Evolutionary conservation across 164 flowering plant genomes (phyloP).

Genomic region (Hamamelis virginiana): DNA sequence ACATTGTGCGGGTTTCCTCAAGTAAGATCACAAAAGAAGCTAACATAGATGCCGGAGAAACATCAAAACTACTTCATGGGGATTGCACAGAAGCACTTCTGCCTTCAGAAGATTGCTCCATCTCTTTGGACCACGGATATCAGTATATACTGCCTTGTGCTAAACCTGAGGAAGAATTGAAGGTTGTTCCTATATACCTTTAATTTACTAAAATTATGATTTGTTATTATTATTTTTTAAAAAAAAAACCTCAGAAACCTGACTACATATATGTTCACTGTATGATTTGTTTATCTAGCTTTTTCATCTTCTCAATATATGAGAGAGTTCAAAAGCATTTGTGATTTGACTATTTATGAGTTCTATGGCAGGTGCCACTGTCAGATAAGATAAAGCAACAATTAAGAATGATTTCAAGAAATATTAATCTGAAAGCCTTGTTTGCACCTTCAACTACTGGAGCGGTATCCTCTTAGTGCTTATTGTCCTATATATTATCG

Average conservation of each 20-base stretch:
- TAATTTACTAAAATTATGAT: not conserved
- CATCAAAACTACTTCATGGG: constrained; percentile 13
- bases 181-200: constrained; percentile 20
- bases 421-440: constrained; percentile 21
- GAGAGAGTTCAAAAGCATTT: not conserved
- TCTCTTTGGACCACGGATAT: constrained; percentile 18
- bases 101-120: constrained; percentile 15
- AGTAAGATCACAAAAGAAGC: constrained; percentile 15
- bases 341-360: not conserved
- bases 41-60: constrained; percentile 23
- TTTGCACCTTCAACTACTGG: constrained; percentile 42
- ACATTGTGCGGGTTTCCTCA: constrained; percentile 49
- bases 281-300: too few relatives aligned
- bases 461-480: constrained; percentile 23
- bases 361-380: constrained; percentile 9
- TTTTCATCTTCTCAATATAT: too few relatives aligned
- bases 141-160: constrained; percentile 12
- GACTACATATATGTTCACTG: too few relatives aligned
- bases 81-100: constrained; percentile 29
- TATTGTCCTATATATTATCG: not conserved
- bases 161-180: constrained; percentile 10
- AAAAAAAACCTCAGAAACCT: not conserved
- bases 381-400: constrained; percentile 7
- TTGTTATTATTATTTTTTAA: not conserved
- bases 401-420: not conserved